phyloP scores from a whole-genome alignment of 2,329 filamentous ascomycete species.

The Cladosporium sp. region DNA sequence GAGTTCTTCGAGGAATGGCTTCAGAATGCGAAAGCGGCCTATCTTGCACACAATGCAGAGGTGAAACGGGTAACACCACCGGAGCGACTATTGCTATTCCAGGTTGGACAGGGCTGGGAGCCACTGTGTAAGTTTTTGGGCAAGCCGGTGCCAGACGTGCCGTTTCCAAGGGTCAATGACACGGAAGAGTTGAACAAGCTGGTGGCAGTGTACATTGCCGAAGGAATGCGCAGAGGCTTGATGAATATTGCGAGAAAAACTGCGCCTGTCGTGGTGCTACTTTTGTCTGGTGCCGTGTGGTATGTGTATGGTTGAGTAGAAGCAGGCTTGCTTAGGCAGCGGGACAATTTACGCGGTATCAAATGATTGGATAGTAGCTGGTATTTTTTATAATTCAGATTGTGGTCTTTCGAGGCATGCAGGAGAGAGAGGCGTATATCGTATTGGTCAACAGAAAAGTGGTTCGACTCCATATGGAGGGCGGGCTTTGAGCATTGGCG shows the following conservation, averaged over 20 bases:
- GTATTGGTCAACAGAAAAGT: background rate
- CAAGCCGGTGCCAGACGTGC: slow-evolving; percentile 2
- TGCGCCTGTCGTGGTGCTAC: background rate
- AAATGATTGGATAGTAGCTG: no score
- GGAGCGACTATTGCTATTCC: slow-evolving; percentile 20
- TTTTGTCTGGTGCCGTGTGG: background rate
- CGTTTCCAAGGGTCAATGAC: slow-evolving; percentile 6
- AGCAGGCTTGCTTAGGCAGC: background rate
- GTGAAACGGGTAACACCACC: slow-evolving; percentile 14
- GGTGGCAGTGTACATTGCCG: background rate
- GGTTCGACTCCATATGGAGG: background rate
- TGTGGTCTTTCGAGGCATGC: background rate
- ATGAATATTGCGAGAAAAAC: background rate
- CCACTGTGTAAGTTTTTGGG: slow-evolving; percentile 23
- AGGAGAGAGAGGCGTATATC: background rate
- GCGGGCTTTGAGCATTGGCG: background rate
- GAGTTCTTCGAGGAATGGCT: slow-evolving; percentile 4
- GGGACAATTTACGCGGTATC: background rate
- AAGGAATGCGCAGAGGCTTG: slow-evolving; percentile 5
- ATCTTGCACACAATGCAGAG: slow-evolving; percentile 17
- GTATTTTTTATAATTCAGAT: background rate
- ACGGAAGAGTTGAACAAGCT: slow-evolving; percentile 1
- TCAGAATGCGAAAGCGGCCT: slow-evolving; percentile 17
- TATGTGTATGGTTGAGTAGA: background rate
- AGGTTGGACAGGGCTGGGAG: slow-evolving; percentile 17